phyloP scores from a whole-genome alignment of 1,284 basidiomycete species.

The Ceratobasidium papillatum region DNA sequence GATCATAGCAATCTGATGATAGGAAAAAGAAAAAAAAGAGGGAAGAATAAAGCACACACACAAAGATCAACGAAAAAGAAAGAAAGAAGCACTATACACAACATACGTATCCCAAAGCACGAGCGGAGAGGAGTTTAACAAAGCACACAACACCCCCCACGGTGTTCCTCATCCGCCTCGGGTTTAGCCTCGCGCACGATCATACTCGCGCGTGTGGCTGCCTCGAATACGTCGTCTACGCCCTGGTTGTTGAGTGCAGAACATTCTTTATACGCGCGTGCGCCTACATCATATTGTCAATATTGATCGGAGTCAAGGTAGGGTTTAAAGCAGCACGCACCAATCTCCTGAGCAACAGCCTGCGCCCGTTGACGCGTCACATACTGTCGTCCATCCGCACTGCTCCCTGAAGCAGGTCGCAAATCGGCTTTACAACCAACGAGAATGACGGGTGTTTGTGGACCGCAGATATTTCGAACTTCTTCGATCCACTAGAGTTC shows the following conservation, averaged over 20 bases:
- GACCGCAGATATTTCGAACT: slow-evolving; percentile 90
- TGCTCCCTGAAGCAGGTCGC: slow-evolving; percentile 61
- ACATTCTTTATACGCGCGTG: slow-evolving; percentile 92
- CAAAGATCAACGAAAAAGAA: slow-evolving; percentile 17
- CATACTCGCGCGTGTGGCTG: slow-evolving; percentile 93
- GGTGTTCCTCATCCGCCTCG: slow-evolving; percentile 57
- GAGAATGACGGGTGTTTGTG: slow-evolving; percentile 80
- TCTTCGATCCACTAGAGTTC: slow-evolving; percentile 90
- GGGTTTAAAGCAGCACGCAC: slow-evolving; percentile 4
- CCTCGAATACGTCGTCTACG: slow-evolving; percentile 95
- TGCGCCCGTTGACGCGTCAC: slow-evolving; percentile 41
- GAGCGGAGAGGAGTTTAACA: slow-evolving; percentile 47
- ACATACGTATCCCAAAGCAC: neutral
- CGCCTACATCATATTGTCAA: slow-evolving; percentile 66
- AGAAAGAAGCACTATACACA: slow-evolving; percentile 11
- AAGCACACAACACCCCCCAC: slow-evolving; percentile 53
- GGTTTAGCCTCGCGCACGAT: slow-evolving; percentile 71
- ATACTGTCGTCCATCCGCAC: slow-evolving; percentile 41
- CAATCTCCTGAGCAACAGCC: slow-evolving; percentile 43
- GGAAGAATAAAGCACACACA: slow-evolving; percentile 17
- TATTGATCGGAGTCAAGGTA: slow-evolving; percentile 57
- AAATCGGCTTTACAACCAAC: slow-evolving; percentile 89
- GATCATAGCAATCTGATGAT: slow-evolving; percentile 2
- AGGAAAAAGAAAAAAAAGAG: neutral
- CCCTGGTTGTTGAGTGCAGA: slow-evolving; percentile 91